Base-by-base conservation (phyloP, 495 filamentous ascomycete species). In the Neurospora sp. region DNA sequence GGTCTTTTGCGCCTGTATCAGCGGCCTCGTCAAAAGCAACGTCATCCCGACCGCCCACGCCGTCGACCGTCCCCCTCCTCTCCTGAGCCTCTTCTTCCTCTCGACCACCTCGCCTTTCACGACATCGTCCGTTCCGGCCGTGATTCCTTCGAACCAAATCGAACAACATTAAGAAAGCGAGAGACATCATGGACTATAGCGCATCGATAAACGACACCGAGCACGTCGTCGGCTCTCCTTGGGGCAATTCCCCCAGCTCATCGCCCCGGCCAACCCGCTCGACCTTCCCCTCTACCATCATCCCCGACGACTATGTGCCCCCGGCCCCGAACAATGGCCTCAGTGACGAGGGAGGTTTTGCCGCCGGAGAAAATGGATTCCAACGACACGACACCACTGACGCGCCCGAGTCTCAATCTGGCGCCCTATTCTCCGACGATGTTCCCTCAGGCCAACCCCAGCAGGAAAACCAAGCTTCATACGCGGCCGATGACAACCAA, bases 161-260 rank as follows among this genome's bases (percentile, higher is more conserved):
- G 71, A 35, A 11, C 66, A 23, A 9, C 27, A 31, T 31, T 27
- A 5, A 39, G 16, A 72, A 27, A 16, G 20, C 54, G 11, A 27
- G 23, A 35, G 39, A 74, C 70, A 80, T 71, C 69, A 97, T 97
- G 94, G 94, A 97, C 82, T 97, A 96, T 83, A 93, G 93, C 70
- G 82, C 91, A 71, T 87, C 93, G 37, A 89, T 92, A 78, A 82
- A 89, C 76, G 93, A 96, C 81, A 89, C 89, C 16, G 92, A 94
- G 9, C 84, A 93, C 76, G 87, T 89, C 12, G 85, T 84, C 27
- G 93, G 88, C 44, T 94, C 92, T 9, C 93, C 93, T 23, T 97
- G 94, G 94, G 91, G 88, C 31, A 89, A 89, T 6, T 90, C 89
- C 4, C 88, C 87, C 10, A 78, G 79, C 14, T 79, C 85, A 14